Base-by-base conservation (phyloP, 495 filamentous ascomycete species). In the Trichoderma erinaceum region DNA sequence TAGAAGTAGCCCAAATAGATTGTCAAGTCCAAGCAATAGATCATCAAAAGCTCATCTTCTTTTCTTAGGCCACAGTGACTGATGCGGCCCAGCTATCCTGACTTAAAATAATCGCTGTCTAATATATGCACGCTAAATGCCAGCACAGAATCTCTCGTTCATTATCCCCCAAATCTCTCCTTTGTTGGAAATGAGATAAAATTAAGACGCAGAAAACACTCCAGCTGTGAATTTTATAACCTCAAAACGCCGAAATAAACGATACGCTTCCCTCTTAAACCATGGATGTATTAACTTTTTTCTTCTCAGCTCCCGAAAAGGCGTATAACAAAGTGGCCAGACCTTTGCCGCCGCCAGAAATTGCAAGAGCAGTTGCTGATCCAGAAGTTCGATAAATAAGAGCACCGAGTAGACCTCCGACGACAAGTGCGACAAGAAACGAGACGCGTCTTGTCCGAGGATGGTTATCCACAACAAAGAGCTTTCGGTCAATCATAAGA, bases 391-490 rank as follows among this genome's bases (percentile, higher is more conserved):
- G 74, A 66, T 80, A 84, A 21, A 83, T 76, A 16, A 78, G 77
- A 4, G 84, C 86, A 3, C 86, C 86, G 0, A 79, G 76, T 68
- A 88, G 82, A 61, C 83, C 80, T 0, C 87, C 87, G 2, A 80
- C 75, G 13, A 80, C 71, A 66, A 89, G 71, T 58, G 79, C 74
- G 0, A 73, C 64, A 65, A 89, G 71, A 69, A 89, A 88, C 68
- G 79, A 68, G 18, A 81, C 68, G 15, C 86, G 68, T 15, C 86
- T 75, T 68, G 85, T 87, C 64, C 86, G 71, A 18, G 77, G 71
- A 61, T 82, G 73, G 69, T 88, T 89, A 25, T 76, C 63, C 23
- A 70, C 10, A 27, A 70, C 73, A 23, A 80, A 74, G 63, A 89
- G 69, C 0, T 74, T 66, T 16, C 76, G 78, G 72, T 88, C 86